Percentiles rank a stretch among this genome's conserved stretches.
Evolutionary conservation across 345 rosid genomes (phyloP).

Genomic region (Bretschneidera sinensis): DNA sequence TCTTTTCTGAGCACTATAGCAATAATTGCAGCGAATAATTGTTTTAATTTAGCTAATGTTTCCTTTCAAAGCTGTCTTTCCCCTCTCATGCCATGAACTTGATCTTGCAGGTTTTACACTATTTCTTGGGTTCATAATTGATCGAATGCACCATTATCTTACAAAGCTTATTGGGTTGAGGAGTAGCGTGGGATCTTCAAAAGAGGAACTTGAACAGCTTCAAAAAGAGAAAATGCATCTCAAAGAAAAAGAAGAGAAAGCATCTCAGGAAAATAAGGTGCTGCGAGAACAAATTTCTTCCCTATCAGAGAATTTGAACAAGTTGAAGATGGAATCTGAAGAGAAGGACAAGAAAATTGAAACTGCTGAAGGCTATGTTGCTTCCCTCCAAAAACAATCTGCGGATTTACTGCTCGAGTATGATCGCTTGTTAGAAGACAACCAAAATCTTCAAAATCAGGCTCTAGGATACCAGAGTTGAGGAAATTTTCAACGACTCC

Average conservation of each 20-base stretch:
- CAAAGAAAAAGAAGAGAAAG: conserved; percentile 65
- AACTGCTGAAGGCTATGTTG: conserved; percentile 77
- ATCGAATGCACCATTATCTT: conserved; percentile 76
- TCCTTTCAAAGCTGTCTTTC: not conserved
- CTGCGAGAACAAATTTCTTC: conserved; percentile 44
- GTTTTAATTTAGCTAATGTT: not conserved
- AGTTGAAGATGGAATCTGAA: conserved; percentile 56
- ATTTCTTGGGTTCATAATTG: conserved; percentile 77
- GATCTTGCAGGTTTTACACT: conserved; percentile 64
- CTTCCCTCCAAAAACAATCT: conserved; percentile 76
- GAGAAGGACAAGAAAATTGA: conserved; percentile 66
- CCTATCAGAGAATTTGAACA: conserved; percentile 52
- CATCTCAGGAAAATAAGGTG: conserved; percentile 47
- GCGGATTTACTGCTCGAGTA: conserved; percentile 84
- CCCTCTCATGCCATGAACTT: conserved; percentile 13
- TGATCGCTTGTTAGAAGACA: conserved; percentile 76
- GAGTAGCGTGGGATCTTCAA: conserved; percentile 53
- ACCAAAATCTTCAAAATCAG: conserved; percentile 79
- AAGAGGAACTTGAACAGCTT: conserved; percentile 59
- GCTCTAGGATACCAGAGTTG: conserved; percentile 39
- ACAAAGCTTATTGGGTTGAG: conserved; percentile 57
- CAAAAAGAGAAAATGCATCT: conserved; percentile 51
- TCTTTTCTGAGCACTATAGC: not conserved
- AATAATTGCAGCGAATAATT: conserved; percentile 5
- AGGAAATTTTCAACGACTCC: conserved; percentile 19